Evolutionary conservation across 176 grass and related monocot genomes (phyloP).

Genomic region (Juncus effusus): DNA sequence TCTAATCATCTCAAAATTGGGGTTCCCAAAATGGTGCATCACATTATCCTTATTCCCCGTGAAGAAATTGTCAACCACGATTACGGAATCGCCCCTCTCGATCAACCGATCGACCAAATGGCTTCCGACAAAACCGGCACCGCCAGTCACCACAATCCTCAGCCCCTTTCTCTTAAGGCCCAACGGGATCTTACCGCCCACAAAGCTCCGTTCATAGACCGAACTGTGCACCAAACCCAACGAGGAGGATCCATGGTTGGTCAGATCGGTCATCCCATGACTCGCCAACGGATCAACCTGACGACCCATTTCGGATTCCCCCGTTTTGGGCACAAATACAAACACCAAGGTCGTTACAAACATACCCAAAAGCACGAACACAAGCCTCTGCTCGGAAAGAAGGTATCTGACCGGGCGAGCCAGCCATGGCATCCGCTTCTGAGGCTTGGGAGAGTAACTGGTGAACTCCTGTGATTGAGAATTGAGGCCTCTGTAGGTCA

Average conservation of each 20-base stretch:
- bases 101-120: conserved; percentile 79
- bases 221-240: conserved; percentile 10
- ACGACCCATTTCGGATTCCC: conserved; percentile 22
- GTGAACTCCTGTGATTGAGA: conserved; percentile 7
- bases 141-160: conserved; percentile 61
- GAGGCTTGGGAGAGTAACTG: conserved; percentile 39
- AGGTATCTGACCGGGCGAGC: conserved; percentile 39
- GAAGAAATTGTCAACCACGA: conserved; percentile 94
- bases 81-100: conserved; percentile 68
- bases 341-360: conserved; percentile 41
- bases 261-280: conserved; percentile 5
- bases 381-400: conserved; percentile 57
- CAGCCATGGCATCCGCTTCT: conserved; percentile 27
- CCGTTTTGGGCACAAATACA: conserved; percentile 24
- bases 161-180: conserved; percentile 60
- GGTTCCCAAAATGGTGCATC: conserved; percentile 62
- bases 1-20: conserved; percentile 69
- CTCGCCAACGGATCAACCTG: conserved; percentile 14
- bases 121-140: conserved; percentile 85
- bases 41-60: conserved; percentile 84
- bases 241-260: conserved; percentile 20
- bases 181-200: conserved; percentile 49
- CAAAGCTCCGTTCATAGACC: conserved; percentile 16
- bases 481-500: conserved; percentile 48
- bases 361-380: conserved; percentile 57